Conservation (phyloP, 768 basidiomycete species). For the Leccinum rimulosum region DNA sequence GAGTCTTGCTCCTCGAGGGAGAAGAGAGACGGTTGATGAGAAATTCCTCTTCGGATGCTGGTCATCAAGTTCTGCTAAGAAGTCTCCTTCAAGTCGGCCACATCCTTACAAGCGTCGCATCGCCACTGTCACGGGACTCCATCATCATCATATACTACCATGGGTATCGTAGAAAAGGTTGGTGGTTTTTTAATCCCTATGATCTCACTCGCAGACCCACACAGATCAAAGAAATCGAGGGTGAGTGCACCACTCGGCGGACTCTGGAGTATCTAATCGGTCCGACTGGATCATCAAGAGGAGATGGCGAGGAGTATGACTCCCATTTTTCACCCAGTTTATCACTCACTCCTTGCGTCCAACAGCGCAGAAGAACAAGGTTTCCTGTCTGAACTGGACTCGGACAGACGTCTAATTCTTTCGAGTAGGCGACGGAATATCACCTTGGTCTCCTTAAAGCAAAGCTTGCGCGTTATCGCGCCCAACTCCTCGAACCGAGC, state of each 20-base stretch:
- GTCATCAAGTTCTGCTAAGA: constrained; percentile 12
- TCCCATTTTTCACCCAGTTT: background rate
- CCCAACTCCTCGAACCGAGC: constrained; percentile 89
- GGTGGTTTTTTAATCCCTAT: background rate
- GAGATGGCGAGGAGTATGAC: constrained; percentile 95
- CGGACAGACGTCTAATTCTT: constrained; percentile 10
- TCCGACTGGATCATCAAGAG: constrained; percentile 46
- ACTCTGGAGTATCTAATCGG: constrained; percentile 10
- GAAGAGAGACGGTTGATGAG: constrained; percentile 66
- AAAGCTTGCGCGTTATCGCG: constrained; percentile 91
- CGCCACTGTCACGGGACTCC: background rate
- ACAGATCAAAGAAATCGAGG: constrained; percentile 95
- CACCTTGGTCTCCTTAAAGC: constrained; percentile 93
- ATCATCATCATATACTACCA: constrained; percentile 29
- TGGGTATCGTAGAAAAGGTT: constrained; percentile 95
- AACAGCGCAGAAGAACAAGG: constrained; percentile 94
- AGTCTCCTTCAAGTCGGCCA: background rate
- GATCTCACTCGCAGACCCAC: constrained; percentile 5
- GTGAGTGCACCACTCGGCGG: constrained; percentile 42
- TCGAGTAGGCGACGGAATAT: constrained; percentile 81
- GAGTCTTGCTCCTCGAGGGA: constrained; percentile 58
- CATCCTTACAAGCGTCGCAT: background rate
- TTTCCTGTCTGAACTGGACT: constrained; percentile 22
- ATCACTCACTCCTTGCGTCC: background rate
- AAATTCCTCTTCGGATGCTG: constrained; percentile 24